Evolutionary conservation across 1,284 basidiomycete species (phyloP).

Genomic region (Naganishia albida): DNA sequence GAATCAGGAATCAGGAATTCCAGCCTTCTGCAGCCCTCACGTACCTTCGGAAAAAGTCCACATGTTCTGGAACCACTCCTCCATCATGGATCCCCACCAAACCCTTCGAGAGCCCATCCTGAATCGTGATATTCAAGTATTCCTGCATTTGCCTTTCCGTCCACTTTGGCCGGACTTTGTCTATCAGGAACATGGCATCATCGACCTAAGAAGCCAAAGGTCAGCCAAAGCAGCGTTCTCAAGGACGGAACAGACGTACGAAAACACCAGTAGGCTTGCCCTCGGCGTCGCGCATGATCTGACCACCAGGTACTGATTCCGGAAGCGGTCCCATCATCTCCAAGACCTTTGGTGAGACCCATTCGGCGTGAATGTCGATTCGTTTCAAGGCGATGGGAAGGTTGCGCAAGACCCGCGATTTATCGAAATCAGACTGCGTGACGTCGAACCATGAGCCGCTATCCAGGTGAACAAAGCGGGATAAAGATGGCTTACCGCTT

Average conservation of each 20-base stretch:
- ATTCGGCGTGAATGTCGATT: conserved; percentile 79
- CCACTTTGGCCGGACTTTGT: conserved; percentile 61
- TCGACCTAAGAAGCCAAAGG: conserved; percentile 39
- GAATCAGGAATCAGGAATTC: conserved; percentile 58
- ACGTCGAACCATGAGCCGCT: not conserved
- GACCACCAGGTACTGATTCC: conserved; percentile 68
- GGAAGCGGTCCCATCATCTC: conserved; percentile 61
- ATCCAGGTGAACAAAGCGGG: not conserved
- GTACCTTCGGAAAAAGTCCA: conserved; percentile 69
- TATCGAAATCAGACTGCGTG: conserved; percentile 64
- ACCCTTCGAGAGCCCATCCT: conserved; percentile 70
- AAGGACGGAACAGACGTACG: conserved; percentile 33
- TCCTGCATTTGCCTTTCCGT: conserved; percentile 62
- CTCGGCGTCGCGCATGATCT: conserved; percentile 65
- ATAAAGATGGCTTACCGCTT: conserved; percentile 62
- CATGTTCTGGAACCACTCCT: conserved; percentile 58
- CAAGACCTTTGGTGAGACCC: conserved; percentile 72
- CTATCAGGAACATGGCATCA: conserved; percentile 50
- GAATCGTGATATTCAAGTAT: conserved; percentile 66
- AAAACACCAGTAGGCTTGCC: conserved; percentile 71
- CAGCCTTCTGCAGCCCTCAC: conserved; percentile 33
- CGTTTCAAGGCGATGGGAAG: conserved; percentile 70
- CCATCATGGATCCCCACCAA: conserved; percentile 85
- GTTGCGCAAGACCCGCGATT: conserved; percentile 65
- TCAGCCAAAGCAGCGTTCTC: conserved; percentile 58